phyloP scores from a whole-genome alignment of 768 basidiomycete genomes.

The Mrakia hoshinonis region DNA sequence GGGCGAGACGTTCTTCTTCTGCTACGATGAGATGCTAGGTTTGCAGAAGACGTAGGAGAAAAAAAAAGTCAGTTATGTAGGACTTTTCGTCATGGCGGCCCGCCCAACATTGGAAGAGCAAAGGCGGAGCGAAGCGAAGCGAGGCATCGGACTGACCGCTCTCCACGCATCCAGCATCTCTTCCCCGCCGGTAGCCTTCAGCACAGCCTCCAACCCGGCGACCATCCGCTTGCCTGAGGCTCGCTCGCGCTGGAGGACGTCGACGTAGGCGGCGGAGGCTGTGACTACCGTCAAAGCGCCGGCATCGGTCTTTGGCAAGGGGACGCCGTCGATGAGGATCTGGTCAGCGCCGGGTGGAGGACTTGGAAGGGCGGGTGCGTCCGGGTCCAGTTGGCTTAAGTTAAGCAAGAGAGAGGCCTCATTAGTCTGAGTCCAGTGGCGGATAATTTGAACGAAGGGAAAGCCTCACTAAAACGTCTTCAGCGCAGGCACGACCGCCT shows the following conservation, averaged over 20 bases:
- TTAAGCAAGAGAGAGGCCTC: no score
- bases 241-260: background rate
- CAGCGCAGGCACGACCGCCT: no score
- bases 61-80: background rate
- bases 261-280: background rate
- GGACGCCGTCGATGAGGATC: constrained; percentile 4
- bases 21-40: constrained; percentile 1
- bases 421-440: no score
- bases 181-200: background rate
- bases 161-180: constrained; percentile 7
- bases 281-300: background rate
- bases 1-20: constrained; percentile 8
- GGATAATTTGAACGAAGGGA: no score
- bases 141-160: background rate
- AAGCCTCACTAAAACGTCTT: no score
- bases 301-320: background rate
- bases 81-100: background rate
- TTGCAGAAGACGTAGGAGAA: no score
- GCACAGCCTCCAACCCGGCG: background rate
- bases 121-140: no score
- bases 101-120: no score
- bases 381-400: no score
- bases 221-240: background rate
- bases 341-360: no score
- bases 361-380: no score